Conservation (phyloP, 176 grass and related monocot species). For the Phoenix roebelenii region DNA sequence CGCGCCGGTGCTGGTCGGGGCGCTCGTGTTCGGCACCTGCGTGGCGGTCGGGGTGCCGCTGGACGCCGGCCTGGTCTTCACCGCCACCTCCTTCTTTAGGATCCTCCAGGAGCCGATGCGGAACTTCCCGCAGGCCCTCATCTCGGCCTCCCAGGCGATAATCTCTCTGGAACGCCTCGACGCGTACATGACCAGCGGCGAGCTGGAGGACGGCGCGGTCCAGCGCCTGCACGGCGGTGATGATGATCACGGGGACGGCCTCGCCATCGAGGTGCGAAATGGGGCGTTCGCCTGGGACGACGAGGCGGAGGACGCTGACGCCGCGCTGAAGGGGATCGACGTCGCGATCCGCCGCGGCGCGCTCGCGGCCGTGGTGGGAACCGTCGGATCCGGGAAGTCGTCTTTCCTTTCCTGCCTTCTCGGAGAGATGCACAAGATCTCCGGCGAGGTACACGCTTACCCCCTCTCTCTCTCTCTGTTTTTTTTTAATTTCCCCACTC, state of each 20-base stretch:
- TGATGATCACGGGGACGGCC: conserved; percentile 2
- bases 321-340: conserved; percentile 51
- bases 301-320: conserved; percentile 24
- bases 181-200: conserved; percentile 70
- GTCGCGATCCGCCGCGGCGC: conserved; percentile 41
- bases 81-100: conserved; percentile 77
- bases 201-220: conserved; percentile 64
- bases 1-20: conserved; percentile 50
- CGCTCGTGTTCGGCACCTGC: conserved; percentile 72
- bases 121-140: conserved; percentile 92
- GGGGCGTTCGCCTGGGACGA: conserved; percentile 89
- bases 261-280: conserved; percentile 45
- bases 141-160: conserved; percentile 84
- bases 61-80: conserved; percentile 94
- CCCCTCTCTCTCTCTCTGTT: not conserved
- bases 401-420: conserved; percentile 77
- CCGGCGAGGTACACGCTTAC: conserved; percentile 49
- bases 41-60: conserved; percentile 32
- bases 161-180: conserved; percentile 63
- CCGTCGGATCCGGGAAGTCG: conserved; percentile 88
- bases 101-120: conserved; percentile 92
- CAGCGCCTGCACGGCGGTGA: conserved; percentile 21
- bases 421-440: conserved; percentile 77
- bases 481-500: too few species aligned
- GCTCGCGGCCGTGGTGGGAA: conserved; percentile 72